Evolutionary conservation across 129 eudicot species (phyloP), one percentile per base, ranked within the genome.

Genomic region (Calendula officinalis): DNA sequence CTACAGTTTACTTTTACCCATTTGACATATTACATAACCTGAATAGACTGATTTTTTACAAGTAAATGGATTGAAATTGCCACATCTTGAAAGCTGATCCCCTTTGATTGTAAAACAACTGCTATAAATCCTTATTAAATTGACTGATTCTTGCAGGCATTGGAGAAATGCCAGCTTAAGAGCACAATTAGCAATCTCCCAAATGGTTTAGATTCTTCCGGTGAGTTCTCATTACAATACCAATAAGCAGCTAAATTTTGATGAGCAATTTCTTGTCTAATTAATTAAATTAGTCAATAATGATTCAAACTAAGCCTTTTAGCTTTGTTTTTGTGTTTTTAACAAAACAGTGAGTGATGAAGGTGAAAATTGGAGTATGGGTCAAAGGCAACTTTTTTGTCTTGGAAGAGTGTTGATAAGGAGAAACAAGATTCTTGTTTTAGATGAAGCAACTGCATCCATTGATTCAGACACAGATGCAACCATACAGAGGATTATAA

Each of bases 361-460:
- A 50, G 92, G 96, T 0, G 87, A 84, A 36, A 88, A 88, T 27
- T 88, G 96, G 91, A 88, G 96, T 75, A 71, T 70, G 67, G 92
- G 96, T 46, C 92, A 84, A 62, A 48, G 94, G 17, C 94, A 85
- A 47, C 87, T 89, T 4, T 73, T 89, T 39, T 89, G 87, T 57
- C 85, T 89, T 0, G 96, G 94, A 32, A 73, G 90, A 41, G 94
- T 80, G 7, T 69, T 89, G 6, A 73, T 89, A 0, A 80, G 60
- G 60, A 63, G 77, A 68, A 82, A 78, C 68, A 80, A 62, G 75
- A 76, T 85, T 16, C 44, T 85, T 38, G 80, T 89, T 17, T 74
- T 89, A 2, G 96, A 89, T 77, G 96, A 89, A 70, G 96, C 96
- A 53, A 89, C 96, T 4, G 96, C 94, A 3, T 89, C 96, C 0